A percentile compares a stretch with the other conserved stretches of the same genome.
Evolutionary conservation across 306 rosid species (phyloP).

Genomic region (Acmispon strigosus): DNA sequence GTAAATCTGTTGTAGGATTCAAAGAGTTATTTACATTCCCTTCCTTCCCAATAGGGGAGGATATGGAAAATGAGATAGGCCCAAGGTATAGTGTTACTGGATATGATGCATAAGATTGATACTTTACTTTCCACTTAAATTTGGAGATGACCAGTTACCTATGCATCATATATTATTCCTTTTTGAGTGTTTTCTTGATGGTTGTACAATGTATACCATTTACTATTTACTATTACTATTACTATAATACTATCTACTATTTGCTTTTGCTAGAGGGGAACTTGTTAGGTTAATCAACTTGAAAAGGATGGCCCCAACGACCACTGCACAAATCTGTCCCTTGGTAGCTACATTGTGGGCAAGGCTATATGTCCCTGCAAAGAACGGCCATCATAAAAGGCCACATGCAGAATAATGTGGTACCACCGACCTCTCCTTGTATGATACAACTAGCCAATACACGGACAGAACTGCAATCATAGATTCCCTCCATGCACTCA

Average conservation of each 20-base stretch:
- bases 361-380: constrained; percentile 17
- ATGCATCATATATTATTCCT: constrained; percentile 1
- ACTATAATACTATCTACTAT: background rate
- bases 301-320: constrained; percentile 24
- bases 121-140: background rate
- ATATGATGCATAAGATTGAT: background rate
- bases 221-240: too few relatives aligned
- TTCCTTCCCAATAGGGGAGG: background rate
- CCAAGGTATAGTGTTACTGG: background rate
- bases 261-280: background rate
- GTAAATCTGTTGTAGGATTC: background rate
- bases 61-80: background rate
- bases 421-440: constrained; percentile 29
- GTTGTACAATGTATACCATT: background rate
- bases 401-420: constrained; percentile 29
- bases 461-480: constrained; percentile 18
- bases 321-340: constrained; percentile 29
- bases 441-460: constrained; percentile 12
- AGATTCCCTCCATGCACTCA: constrained; percentile 29
- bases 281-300: background rate
- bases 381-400: constrained; percentile 29
- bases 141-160: background rate
- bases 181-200: background rate
- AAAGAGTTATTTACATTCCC: background rate
- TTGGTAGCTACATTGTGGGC: constrained; percentile 27